Conservation (phyloP, 2,329 filamentous ascomycete species). For the Amylocarpus encephaloides region DNA sequence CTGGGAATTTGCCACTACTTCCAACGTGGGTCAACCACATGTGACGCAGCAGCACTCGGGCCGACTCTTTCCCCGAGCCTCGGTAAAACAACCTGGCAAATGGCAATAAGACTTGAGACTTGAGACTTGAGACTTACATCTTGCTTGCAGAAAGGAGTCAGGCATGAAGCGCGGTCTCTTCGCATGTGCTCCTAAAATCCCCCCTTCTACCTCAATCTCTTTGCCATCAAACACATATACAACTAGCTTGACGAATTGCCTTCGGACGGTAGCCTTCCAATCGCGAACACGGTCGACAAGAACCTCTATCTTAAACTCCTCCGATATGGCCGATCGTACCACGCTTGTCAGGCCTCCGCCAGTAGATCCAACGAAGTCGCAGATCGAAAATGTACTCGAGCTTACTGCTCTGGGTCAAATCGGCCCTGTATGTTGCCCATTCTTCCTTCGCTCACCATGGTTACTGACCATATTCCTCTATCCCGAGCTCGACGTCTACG, state of each 20-base stretch:
- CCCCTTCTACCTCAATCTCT: too few relatives aligned
- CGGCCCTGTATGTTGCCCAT: conserved; percentile 53
- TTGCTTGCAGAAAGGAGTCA: too few relatives aligned
- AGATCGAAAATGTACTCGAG: conserved; percentile 86
- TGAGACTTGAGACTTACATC: too few relatives aligned
- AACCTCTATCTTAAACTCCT: neutral
- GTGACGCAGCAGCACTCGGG: too few relatives aligned
- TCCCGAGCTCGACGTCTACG: neutral
- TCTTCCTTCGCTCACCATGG: neutral
- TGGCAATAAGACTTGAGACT: too few relatives aligned
- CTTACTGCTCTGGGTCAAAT: conserved; percentile 73
- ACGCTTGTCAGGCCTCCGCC: conserved; percentile 73
- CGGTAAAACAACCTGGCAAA: too few relatives aligned
- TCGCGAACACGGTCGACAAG: neutral
- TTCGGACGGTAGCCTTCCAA: neutral
- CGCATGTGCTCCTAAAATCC: too few relatives aligned
- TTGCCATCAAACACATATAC: too few relatives aligned
- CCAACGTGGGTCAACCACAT: too few relatives aligned
- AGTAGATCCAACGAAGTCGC: conserved; percentile 62
- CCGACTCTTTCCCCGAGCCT: too few relatives aligned
- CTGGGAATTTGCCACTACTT: too few relatives aligned
- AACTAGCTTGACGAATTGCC: neutral
- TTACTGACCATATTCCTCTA: neutral
- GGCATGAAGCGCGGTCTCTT: too few relatives aligned
- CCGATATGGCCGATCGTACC: conserved; percentile 30